Evolutionary conservation across 176 grass and related monocot species (phyloP).

Genomic region (Musa itinerans): DNA sequence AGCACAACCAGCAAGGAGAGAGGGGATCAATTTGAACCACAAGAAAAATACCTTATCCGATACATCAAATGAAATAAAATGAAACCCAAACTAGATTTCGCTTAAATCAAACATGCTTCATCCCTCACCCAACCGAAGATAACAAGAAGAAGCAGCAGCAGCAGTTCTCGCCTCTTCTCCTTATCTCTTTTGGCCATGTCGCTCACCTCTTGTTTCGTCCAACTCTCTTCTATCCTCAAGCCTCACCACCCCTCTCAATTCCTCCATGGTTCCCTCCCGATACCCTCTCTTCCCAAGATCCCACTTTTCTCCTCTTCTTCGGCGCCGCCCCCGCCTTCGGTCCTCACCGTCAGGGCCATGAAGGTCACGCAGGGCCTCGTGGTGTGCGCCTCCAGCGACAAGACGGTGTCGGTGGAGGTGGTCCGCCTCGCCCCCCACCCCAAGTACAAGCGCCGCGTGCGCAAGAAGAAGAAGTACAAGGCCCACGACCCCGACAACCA

Average conservation of each 20-base stretch:
- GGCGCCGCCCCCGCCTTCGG: neutral
- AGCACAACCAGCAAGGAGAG: too few species aligned
- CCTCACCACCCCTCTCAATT: conserved; percentile 7
- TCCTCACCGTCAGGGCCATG: conserved; percentile 39
- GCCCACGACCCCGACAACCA: conserved; percentile 85
- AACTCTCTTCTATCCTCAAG: neutral
- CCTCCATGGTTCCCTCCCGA: conserved; percentile 35
- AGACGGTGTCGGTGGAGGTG: conserved; percentile 85
- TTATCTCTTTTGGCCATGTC: neutral
- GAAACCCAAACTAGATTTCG: too few species aligned
- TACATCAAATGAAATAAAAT: too few species aligned
- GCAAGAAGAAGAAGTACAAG: conserved; percentile 85
- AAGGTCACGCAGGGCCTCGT: conserved; percentile 63
- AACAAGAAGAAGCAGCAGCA: neutral
- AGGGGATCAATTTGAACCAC: too few species aligned
- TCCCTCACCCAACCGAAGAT: neutral
- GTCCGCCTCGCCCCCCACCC: conserved; percentile 51
- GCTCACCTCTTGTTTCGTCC: conserved; percentile 2
- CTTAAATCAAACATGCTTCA: too few species aligned
- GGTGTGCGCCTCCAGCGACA: conserved; percentile 67
- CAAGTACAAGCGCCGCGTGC: conserved; percentile 67
- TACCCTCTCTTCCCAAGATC: conserved; percentile 19
- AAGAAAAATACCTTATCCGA: too few species aligned
- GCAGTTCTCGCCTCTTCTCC: neutral
- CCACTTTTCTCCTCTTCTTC: neutral